Conservation (phyloP, 352 stramenopile genomes). For the Globisporangium okanoganense region DNA sequence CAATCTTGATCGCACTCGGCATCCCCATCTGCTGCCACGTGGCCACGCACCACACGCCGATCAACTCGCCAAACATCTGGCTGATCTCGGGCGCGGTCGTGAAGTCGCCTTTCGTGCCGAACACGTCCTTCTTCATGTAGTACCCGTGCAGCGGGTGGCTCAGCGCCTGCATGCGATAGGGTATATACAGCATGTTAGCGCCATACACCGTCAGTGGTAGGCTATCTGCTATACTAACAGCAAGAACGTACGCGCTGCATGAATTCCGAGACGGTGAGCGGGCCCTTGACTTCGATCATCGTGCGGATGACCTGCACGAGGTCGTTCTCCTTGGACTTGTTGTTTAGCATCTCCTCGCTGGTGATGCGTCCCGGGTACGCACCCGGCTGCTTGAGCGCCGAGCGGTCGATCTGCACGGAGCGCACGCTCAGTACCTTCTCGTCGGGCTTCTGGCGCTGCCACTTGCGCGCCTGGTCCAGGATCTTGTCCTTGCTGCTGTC, state of each 20-base stretch:
- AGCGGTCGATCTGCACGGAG: constrained; percentile 66
- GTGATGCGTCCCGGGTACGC: constrained; percentile 18
- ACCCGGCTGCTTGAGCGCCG: constrained; percentile 59
- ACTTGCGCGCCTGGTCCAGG: constrained; percentile 54
- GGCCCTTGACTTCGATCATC: constrained; percentile 91
- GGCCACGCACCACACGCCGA: constrained; percentile 90
- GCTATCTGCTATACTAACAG: neutral
- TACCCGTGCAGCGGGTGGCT: constrained; percentile 93
- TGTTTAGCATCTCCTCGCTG: constrained; percentile 21
- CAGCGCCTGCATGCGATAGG: constrained; percentile 41
- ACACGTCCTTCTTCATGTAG: constrained; percentile 94
- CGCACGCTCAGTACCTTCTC: constrained; percentile 47
- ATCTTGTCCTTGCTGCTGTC: constrained; percentile 16
- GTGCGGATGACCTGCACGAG: constrained; percentile 78
- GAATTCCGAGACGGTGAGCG: constrained; percentile 94
- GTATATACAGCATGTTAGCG: neutral
- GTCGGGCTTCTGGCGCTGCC: constrained; percentile 42
- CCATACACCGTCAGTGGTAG: neutral
- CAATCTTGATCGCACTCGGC: constrained; percentile 71
- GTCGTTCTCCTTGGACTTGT: constrained; percentile 65
- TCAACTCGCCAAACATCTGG: constrained; percentile 92
- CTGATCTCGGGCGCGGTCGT: constrained; percentile 93
- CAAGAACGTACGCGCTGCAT: constrained; percentile 70
- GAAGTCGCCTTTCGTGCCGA: constrained; percentile 91
- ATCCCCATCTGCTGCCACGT: constrained; percentile 89